phyloP scores from a whole-genome alignment of 352 stramenopile genomes.

The Salisapilia sapeloensis region DNA sequence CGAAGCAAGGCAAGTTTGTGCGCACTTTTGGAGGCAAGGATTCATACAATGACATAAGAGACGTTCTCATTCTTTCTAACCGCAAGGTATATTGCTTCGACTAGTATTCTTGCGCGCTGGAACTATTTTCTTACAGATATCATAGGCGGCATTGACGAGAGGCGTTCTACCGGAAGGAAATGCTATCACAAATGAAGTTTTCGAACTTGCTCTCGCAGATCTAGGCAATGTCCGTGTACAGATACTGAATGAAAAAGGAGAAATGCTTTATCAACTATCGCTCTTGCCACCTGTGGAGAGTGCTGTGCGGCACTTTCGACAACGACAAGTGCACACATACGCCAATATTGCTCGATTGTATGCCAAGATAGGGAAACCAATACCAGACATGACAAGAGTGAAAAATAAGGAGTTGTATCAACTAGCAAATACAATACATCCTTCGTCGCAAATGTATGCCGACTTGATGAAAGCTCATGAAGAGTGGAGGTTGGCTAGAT shows the following conservation, averaged over 20 bases:
- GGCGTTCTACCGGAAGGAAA: constrained; percentile 12
- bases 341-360: constrained; percentile 11
- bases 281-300: constrained; percentile 8
- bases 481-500: constrained; percentile 10
- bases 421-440: constrained; percentile 23
- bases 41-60: background rate
- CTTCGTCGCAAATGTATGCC: constrained; percentile 13
- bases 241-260: constrained; percentile 38
- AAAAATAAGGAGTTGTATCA: constrained; percentile 11
- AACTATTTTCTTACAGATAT: background rate
- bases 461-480: constrained; percentile 12
- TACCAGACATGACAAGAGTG: constrained; percentile 10
- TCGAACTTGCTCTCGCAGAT: constrained; percentile 48
- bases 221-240: constrained; percentile 49
- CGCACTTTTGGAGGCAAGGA: constrained; percentile 21
- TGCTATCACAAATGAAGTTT: constrained; percentile 37
- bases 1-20: constrained; percentile 41
- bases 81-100: constrained; percentile 1
- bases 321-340: background rate
- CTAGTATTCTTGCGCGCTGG: background rate
- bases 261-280: constrained; percentile 29
- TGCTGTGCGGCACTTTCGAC: background rate
- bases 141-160: constrained; percentile 22
- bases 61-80: background rate
- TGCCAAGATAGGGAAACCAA: constrained; percentile 5